Conservation (phyloP, 345 rosid genomes). For the Triadica sebifera region DNA sequence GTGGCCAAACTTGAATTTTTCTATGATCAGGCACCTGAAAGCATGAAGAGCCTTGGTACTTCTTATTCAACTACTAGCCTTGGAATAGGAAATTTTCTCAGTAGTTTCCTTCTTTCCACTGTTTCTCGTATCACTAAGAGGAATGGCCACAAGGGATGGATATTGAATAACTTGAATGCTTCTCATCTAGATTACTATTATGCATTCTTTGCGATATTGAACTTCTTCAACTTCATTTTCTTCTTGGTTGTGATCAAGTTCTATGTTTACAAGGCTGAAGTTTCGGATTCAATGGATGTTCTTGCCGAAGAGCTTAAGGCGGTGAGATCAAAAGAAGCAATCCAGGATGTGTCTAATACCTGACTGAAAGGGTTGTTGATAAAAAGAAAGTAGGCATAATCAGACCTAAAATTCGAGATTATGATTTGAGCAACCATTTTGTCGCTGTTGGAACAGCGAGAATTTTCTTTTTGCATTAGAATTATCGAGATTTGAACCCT, state of each 20-base stretch:
- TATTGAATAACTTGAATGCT: conserved; percentile 64
- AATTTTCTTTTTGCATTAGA: too few species aligned
- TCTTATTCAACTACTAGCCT: conserved; percentile 52
- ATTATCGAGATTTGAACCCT: too few species aligned
- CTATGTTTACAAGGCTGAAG: conserved; percentile 70
- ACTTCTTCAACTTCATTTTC: conserved; percentile 52
- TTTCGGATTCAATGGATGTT: conserved; percentile 50
- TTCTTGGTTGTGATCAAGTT: conserved; percentile 54
- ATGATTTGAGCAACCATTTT: too few species aligned
- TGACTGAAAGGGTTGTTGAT: background rate
- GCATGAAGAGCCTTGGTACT: conserved; percentile 93
- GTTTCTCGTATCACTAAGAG: conserved; percentile 50
- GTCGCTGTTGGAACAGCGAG: too few species aligned
- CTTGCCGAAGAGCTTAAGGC: conserved; percentile 49
- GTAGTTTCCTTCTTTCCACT: conserved; percentile 65
- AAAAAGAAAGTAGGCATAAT: background rate
- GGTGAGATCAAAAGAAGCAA: conserved; percentile 17
- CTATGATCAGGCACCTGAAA: conserved; percentile 89
- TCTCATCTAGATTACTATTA: conserved; percentile 76
- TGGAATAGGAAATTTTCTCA: conserved; percentile 69
- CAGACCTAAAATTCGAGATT: too few species aligned
- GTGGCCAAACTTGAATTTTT: conserved; percentile 83
- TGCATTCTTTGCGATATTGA: conserved; percentile 58
- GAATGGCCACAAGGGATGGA: conserved; percentile 63
- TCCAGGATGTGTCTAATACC: conserved; percentile 18